Conservation (phyloP, 2,329 filamentous ascomycete species). For the Huntiella omanensis region DNA sequence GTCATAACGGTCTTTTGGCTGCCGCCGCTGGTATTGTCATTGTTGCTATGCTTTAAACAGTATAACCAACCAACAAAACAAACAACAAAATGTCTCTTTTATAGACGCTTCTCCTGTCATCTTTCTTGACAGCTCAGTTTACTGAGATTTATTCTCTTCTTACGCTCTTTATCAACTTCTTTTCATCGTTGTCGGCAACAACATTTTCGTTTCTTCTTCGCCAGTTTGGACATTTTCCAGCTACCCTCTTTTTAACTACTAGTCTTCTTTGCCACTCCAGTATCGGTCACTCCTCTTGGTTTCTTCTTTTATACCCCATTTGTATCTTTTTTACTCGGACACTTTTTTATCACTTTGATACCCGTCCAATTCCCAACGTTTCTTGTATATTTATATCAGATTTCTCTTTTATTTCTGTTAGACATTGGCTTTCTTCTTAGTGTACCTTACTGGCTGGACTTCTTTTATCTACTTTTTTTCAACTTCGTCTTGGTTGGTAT, state of each 20-base stretch:
- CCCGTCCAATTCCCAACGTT: neutral
- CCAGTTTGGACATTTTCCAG: too few species aligned
- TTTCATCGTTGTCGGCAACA: conserved; percentile 5
- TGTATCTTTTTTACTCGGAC: neutral
- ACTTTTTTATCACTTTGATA: neutral
- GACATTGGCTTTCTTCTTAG: neutral
- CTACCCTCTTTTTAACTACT: too few species aligned
- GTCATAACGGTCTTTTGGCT: conserved; percentile 27
- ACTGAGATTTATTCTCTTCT: conserved; percentile 3
- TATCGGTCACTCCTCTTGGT: too few species aligned
- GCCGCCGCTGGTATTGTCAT: conserved; percentile 31
- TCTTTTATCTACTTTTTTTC: neutral
- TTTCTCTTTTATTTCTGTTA: neutral
- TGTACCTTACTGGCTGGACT: neutral
- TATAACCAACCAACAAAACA: neutral
- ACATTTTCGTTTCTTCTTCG: neutral
- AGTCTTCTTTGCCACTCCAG: too few species aligned
- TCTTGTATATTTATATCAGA: neutral
- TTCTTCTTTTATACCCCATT: neutral
- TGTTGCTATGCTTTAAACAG: conserved; percentile 30
- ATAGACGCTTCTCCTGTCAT: conserved; percentile 5
- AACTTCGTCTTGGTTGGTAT: neutral
- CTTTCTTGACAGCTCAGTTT: neutral
- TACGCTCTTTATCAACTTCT: conserved; percentile 5
- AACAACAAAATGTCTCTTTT: conserved; percentile 2